These are phyloP conservation scores for Stenocarpella maydis DNA, from an alignment of 2,329 filamentous ascomycete species.

Conservation along the genomic window DNA sequence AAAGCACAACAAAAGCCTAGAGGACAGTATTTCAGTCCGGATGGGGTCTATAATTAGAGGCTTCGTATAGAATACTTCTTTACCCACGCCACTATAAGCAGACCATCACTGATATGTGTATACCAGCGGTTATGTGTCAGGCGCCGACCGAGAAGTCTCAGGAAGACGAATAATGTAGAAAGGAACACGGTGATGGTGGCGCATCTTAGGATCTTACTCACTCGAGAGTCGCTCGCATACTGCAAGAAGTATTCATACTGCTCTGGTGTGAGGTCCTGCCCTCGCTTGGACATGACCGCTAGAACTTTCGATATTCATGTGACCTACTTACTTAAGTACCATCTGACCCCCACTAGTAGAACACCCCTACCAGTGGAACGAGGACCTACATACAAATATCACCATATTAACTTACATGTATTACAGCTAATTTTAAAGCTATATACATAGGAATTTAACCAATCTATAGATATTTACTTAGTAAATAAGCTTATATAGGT, in stretches of 20 bases:
- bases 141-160: neutral
- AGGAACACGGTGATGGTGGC: neutral
- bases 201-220: neutral
- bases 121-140: neutral
- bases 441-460: too few relatives aligned
- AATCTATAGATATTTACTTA: too few relatives aligned
- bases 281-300: neutral
- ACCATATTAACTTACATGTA: too few relatives aligned
- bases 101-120: neutral
- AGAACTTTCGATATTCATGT: neutral
- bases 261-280: neutral
- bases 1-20: neutral
- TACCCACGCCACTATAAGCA: neutral
- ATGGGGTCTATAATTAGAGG: neutral
- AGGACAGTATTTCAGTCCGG: neutral
- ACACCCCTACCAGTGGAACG: too few relatives aligned
- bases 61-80: neutral
- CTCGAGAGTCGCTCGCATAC: neutral
- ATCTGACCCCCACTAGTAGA: too few relatives aligned
- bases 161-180: neutral
- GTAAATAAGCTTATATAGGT: too few relatives aligned
- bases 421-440: too few relatives aligned
- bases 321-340: neutral
- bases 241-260: neutral
- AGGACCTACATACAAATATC: too few relatives aligned